Evolutionary conservation across 352 stramenopile species (phyloP).

Genomic region (Pythium vanterpoolii): DNA sequence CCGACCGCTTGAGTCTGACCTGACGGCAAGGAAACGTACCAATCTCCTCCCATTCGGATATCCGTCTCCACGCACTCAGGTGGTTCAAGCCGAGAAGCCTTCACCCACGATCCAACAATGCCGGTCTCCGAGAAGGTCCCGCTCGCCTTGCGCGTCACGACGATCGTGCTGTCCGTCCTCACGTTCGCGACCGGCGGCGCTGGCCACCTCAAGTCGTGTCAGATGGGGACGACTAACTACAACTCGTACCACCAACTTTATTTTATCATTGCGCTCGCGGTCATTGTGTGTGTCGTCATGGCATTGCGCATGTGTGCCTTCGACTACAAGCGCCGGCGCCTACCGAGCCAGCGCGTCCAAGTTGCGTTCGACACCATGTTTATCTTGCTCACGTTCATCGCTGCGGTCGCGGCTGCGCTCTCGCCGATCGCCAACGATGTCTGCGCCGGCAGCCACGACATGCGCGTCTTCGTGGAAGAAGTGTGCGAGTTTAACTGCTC

Average conservation of each 20-base stretch:
- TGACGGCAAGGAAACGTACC: no score
- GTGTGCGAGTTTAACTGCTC: slow-evolving; percentile 65
- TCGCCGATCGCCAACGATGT: slow-evolving; percentile 50
- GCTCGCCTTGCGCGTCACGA: slow-evolving; percentile 35
- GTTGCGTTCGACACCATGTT: slow-evolving; percentile 49
- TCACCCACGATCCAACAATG: slow-evolving; percentile 5
- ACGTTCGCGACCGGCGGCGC: slow-evolving; percentile 32
- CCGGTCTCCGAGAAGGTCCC: slow-evolving; percentile 39
- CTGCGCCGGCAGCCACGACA: slow-evolving; percentile 47
- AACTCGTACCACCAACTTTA: slow-evolving; percentile 51
- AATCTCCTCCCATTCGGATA: slow-evolving; percentile 8
- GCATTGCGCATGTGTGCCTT: slow-evolving; percentile 42
- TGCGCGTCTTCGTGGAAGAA: slow-evolving; percentile 49
- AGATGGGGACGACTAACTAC: slow-evolving; percentile 48
- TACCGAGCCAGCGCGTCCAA: slow-evolving; percentile 34
- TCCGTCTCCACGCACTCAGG: background rate
- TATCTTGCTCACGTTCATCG: slow-evolving; percentile 56
- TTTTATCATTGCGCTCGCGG: slow-evolving; percentile 44
- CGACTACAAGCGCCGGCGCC: slow-evolving; percentile 50
- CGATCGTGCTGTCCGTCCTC: slow-evolving; percentile 42
- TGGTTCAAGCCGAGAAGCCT: background rate
- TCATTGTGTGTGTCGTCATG: slow-evolving; percentile 36
- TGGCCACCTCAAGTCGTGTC: slow-evolving; percentile 49
- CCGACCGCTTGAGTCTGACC: background rate
- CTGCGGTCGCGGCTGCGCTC: slow-evolving; percentile 46